Percentiles rank a stretch among this genome's conserved stretches.
These are phyloP conservation scores for Aspergillus heteromorphus DNA, from an alignment of 495 filamentous ascomycete species.

Conservation along the genomic window DNA sequence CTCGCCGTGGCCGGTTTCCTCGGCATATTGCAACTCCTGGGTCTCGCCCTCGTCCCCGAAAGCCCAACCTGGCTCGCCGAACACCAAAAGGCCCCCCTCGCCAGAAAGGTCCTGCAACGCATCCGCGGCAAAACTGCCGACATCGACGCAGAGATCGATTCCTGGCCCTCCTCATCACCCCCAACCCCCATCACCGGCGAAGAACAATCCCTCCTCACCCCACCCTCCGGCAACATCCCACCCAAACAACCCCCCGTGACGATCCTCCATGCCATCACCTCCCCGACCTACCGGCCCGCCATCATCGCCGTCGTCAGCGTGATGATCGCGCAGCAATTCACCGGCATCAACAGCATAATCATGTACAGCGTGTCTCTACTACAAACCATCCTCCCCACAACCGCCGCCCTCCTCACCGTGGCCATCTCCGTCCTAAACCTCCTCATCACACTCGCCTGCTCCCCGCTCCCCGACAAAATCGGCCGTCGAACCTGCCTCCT, in stretches of 20 bases:
- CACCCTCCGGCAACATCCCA: conserved; percentile 23
- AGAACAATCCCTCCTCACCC: conserved; percentile 43
- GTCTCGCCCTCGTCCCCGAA: conserved; percentile 69
- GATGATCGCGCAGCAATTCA: conserved; percentile 90
- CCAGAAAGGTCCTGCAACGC: conserved; percentile 61
- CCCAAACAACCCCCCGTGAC: conserved; percentile 48
- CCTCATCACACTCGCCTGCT: conserved; percentile 69
- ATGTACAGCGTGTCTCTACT: conserved; percentile 96
- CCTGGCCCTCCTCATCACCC: conserved; percentile 48
- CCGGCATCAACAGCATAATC: conserved; percentile 92
- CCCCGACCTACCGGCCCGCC: conserved; percentile 65
- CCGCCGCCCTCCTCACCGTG: conserved; percentile 75
- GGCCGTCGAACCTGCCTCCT: conserved; percentile 81
- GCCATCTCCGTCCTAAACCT: conserved; percentile 83
- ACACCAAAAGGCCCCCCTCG: conserved; percentile 53
- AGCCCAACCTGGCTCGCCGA: conserved; percentile 82
- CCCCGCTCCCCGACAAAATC: conserved; percentile 78
- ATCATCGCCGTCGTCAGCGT: conserved; percentile 81
- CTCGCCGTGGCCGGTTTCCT: conserved; percentile 67
- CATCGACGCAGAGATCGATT: conserved; percentile 66
- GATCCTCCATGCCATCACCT: conserved; percentile 58
- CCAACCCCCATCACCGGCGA: conserved; percentile 25
- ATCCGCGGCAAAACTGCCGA: conserved; percentile 67
- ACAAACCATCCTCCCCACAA: conserved; percentile 66
- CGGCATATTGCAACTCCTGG: conserved; percentile 58